Conservation (phyloP, 2,329 filamentous ascomycete species). For the Macrophomina tecta region DNA sequence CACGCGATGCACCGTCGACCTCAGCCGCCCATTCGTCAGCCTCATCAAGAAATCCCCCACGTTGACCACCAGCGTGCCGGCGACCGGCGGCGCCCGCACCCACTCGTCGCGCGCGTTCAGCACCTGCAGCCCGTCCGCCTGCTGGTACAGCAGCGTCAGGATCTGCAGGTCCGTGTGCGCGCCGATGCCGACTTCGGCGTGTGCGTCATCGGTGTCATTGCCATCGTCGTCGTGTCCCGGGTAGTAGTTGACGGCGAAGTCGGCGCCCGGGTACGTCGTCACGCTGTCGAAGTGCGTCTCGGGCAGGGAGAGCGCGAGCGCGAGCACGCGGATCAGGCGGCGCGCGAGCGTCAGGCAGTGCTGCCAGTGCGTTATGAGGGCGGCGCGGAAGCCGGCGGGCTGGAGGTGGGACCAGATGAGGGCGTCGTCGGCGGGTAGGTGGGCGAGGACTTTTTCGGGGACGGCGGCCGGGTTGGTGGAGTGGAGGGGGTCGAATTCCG, state of each 20-base stretch:
- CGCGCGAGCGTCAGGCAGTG: not conserved
- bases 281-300: not conserved
- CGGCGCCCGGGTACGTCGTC: not conserved
- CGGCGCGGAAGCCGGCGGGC: too few relatives aligned
- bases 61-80: slow-evolving; percentile 48
- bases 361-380: not conserved
- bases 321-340: not conserved
- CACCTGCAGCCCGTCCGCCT: not conserved
- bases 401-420: too few relatives aligned
- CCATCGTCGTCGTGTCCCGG: not conserved
- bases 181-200: not conserved
- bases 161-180: slow-evolving; percentile 41
- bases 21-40: slow-evolving; percentile 48
- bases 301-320: not conserved
- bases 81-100: slow-evolving; percentile 43
- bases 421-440: too few relatives aligned
- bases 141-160: slow-evolving; percentile 46
- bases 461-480: too few relatives aligned
- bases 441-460: too few relatives aligned
- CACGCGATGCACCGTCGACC: slow-evolving; percentile 49
- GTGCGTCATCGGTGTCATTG: too few relatives aligned
- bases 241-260: not conserved
- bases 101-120: slow-evolving; percentile 35
- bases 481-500: not conserved
- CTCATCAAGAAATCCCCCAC: slow-evolving; percentile 50